These are phyloP conservation scores for Peronospora destructor DNA, from an alignment of 352 stramenopile species.

Conservation along the genomic window DNA sequence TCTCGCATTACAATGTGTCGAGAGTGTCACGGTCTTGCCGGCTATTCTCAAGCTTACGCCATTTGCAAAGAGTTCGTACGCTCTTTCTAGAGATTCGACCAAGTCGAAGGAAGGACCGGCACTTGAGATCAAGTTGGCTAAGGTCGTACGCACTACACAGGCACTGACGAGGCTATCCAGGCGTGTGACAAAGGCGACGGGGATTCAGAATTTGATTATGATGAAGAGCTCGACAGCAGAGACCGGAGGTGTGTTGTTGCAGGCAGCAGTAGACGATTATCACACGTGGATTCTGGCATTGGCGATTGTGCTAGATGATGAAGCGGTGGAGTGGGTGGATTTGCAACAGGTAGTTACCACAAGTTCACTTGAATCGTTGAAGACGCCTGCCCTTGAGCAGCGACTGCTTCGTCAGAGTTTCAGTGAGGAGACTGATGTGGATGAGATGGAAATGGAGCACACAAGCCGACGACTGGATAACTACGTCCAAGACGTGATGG, in stretches of 20 bases:
- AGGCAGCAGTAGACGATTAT: constrained; percentile 48
- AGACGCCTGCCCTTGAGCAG: constrained; percentile 36
- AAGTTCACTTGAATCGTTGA: constrained; percentile 24
- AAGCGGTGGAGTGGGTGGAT: constrained; percentile 71
- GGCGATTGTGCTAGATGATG: constrained; percentile 43
- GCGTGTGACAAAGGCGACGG: constrained; percentile 27
- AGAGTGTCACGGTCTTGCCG: constrained; percentile 44
- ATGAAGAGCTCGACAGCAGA: constrained; percentile 18
- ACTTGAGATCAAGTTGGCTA: constrained; percentile 43
- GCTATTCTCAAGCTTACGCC: constrained; percentile 70
- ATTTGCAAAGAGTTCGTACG: constrained; percentile 52
- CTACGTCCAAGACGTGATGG: constrained; percentile 51
- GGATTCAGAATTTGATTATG: constrained; percentile 47
- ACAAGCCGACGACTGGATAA: constrained; percentile 38
- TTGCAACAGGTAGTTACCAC: constrained; percentile 40
- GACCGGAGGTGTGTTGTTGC: constrained; percentile 28
- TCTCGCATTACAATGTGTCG: constrained; percentile 40
- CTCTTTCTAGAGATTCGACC: constrained; percentile 20
- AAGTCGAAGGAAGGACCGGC: constrained; percentile 29
- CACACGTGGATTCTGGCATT: constrained; percentile 47
- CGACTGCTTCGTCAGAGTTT: constrained; percentile 22
- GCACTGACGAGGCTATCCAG: constrained; percentile 27
- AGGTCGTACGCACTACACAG: constrained; percentile 25
- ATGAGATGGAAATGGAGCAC: constrained; percentile 2
- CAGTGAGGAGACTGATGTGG: constrained; percentile 1